phyloP scores from a whole-genome alignment of 2,329 filamentous ascomycete genomes.

The Trichoderma oligosporum region DNA sequence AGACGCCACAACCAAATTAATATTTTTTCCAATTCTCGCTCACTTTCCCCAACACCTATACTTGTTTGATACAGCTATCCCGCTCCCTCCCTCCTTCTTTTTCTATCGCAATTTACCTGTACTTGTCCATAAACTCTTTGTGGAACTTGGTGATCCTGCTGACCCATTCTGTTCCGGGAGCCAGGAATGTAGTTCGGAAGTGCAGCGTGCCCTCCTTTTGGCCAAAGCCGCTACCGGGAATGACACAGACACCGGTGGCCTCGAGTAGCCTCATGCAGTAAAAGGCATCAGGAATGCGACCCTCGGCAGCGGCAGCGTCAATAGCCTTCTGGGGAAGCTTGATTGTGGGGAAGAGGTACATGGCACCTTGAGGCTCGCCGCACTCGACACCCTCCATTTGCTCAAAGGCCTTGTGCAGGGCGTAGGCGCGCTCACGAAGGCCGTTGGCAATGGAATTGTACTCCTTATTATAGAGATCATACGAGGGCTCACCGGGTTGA shows the following conservation, averaged over 20 bases:
- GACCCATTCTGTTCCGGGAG: conserved; percentile 94
- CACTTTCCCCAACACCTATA: not conserved
- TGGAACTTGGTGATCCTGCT: conserved; percentile 86
- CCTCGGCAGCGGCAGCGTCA: conserved; percentile 69
- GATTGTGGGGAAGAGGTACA: conserved; percentile 99
- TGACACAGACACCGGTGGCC: conserved; percentile 89
- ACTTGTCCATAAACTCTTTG: conserved; percentile 84
- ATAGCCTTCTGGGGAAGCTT: conserved; percentile 70
- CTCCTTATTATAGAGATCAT: conserved; percentile 78
- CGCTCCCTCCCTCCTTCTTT: no score
- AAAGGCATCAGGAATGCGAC: conserved; percentile 80
- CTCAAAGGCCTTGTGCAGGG: conserved; percentile 84
- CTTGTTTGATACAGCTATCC: no score
- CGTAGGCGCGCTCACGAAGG: conserved; percentile 73
- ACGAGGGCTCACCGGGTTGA: conserved; percentile 74
- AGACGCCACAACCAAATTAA: not conserved
- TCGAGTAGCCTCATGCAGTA: conserved; percentile 90
- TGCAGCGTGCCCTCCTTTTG: conserved; percentile 89
- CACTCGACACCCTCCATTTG: conserved; percentile 96
- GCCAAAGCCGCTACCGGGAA: conserved; percentile 88
- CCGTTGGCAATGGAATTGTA: conserved; percentile 78
- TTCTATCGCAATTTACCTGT: conserved; percentile 48
- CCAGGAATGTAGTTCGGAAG: conserved; percentile 95
- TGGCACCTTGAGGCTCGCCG: conserved; percentile 83
- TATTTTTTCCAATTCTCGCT: conserved; percentile 9